Evolutionary conservation across 129 eudicot genomes (phyloP), one percentile per base, ranked within the genome.

Genomic region (Flaveria linearis): DNA sequence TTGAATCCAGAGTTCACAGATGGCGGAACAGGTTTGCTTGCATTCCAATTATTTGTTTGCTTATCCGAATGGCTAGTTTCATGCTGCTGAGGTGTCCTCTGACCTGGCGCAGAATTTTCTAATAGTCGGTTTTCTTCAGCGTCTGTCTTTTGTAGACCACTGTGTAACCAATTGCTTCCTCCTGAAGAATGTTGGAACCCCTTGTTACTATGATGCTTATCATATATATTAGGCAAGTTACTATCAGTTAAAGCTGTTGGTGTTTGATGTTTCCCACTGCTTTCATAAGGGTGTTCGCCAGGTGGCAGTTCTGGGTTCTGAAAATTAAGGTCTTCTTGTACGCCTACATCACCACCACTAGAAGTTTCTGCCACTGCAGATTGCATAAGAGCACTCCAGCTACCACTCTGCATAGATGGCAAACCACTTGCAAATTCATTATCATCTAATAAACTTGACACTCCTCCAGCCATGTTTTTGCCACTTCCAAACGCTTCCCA

Each of bases 331-430:
- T 87, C 92, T 78, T 86, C 96, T 64, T 86, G 91, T 64, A 36
- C 41, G 41, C 41, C 41, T 36, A 72, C 62, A 79, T 30, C 47
- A 64, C 69, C 71, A 36, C 49, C 51, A 39, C 71, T 90, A 61
- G 91, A 78, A 52, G 96, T 86, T 86, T 93, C 98, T 22, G 88
- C 98, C 52, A 88, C 98, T 68, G 98, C 98, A 66, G 98, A 93
- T 84, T 93, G 98, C 98, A 93, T 93, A 28, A 93, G 91, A 80
- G 98, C 98, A 80, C 98, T 93, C 98, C 98, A 93, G 74, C 88
- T 90, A 69, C 98, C 98, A 77, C 97, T 88, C 72, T 93, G 98
- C 57, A 88, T 15, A 64, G 98, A 92, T 20, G 96, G 86, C 70
- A 86, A 30, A 9, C 89, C 87, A 82, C 73, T 58, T 16, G 70